Evolutionary conservation across 129 eudicot genomes (phyloP), one percentile per base, ranked within the genome.

Genomic region (Ambrosia artemisiifolia): DNA sequence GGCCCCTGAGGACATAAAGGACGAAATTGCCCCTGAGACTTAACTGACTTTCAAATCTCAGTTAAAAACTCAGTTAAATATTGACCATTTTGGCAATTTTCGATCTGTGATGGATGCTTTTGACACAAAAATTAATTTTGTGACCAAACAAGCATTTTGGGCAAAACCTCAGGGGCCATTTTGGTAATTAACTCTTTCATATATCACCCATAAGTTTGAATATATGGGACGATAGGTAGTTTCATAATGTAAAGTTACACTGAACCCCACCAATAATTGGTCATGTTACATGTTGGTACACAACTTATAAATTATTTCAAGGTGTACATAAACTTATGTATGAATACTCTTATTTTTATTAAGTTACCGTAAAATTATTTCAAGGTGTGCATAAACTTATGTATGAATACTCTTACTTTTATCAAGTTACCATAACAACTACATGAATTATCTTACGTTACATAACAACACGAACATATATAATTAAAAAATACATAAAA

Each of bases 271-370:
- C 70, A 73, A 73, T 73, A 73, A 61, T 46, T 61, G 17, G 46
- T 10, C 76, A 48, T 72, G 68, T 59, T 72, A 59, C 59, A 43
- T 14, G 77, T 72, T 59, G 69, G 68, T 30, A 72, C 69, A 59
- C 77, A 60, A 72, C 28, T 30, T 59, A 4, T 43, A 40, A 7
- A 44, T 28, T 60, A 32, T 72, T 60, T 10, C 46, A 59, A 42
- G 59, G 24, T 59, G 7, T 11, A 3, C 76, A 30, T 44, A 54
- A 70, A 55, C 32, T 71, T 71, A 63, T 63, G 7, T 63, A 12
- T 63, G 7, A 63, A 63, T 63, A 35, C 33, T 19, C 18, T 3
- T 28, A 2, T 2, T 59, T 59, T 32, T 59, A 59, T 32, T 4
- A 30, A 32, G 64, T 30, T 24, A 24, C 32, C 12, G 10, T 24